These are phyloP conservation scores for Solanum megistacrolobum DNA, from an alignment of 257 asterid genomes.

Conservation along the genomic window DNA sequence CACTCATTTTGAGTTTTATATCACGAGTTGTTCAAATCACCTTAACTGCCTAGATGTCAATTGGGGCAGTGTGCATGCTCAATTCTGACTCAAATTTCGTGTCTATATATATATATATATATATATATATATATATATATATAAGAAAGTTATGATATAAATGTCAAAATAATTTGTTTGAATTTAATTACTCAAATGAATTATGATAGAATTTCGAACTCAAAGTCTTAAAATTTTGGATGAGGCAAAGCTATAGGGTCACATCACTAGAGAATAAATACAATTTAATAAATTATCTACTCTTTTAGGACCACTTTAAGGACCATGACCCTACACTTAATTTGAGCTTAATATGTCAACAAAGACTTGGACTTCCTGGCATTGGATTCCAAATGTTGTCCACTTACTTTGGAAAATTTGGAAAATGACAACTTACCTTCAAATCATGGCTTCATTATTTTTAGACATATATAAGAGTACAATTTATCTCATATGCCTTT, in stretches of 20 bases:
- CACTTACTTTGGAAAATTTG: neutral
- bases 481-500: neutral
- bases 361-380: conserved; percentile 8
- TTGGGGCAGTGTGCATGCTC: too few relatives aligned
- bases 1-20: too few relatives aligned
- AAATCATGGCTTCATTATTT: neutral
- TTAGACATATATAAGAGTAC: neutral
- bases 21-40: too few relatives aligned
- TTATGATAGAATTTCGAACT: too few relatives aligned
- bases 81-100: too few relatives aligned
- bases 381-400: conserved; percentile 17
- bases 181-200: too few relatives aligned
- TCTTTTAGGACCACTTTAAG: neutral
- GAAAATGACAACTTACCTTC: conserved; percentile 17
- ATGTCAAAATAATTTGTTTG: too few relatives aligned
- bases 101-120: too few relatives aligned
- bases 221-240: neutral
- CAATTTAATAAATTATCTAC: neutral
- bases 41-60: too few relatives aligned
- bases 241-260: neutral
- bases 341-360: neutral
- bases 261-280: neutral
- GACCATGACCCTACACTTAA: neutral
- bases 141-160: too few relatives aligned
- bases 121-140: too few relatives aligned